phyloP scores from a whole-genome alignment of 345 rosid genomes.

The Euphorbia lathyris region DNA sequence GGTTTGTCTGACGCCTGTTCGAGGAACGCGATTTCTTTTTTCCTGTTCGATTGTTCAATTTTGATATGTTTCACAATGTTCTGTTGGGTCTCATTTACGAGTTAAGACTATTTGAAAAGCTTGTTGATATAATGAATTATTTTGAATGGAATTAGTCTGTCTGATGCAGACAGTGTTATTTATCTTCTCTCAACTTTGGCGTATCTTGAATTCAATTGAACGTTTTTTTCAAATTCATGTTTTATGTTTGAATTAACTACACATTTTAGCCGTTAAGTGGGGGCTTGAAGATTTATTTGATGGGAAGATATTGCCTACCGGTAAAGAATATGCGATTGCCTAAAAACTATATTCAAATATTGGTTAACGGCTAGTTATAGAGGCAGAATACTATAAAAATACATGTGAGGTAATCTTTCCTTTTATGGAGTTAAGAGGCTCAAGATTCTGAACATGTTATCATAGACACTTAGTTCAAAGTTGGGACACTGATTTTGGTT shows the following conservation, averaged over 20 bases:
- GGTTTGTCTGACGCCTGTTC: too few relatives aligned
- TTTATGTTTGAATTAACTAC: not conserved
- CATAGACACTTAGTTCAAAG: too few relatives aligned
- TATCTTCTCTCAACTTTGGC: not conserved
- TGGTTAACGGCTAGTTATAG: too few relatives aligned
- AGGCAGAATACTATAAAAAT: too few relatives aligned
- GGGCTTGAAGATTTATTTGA: conserved; percentile 6
- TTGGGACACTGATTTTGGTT: too few relatives aligned
- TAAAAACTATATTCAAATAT: not conserved
- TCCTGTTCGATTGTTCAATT: not conserved
- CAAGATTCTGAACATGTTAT: too few relatives aligned
- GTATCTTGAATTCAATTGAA: not conserved
- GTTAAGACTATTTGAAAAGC: not conserved
- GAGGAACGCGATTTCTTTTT: not conserved
- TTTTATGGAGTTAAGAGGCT: too few relatives aligned
- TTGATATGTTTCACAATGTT: not conserved
- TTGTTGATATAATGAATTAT: not conserved
- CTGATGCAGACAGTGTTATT: not conserved
- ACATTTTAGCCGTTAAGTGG: conserved; percentile 5
- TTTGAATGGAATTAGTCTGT: not conserved
- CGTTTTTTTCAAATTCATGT: not conserved
- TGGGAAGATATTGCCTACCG: not conserved
- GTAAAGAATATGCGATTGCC: not conserved
- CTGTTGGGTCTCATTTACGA: not conserved
- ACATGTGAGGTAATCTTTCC: not conserved